Percentiles rank a stretch among this genome's conserved stretches.
Evolutionary conservation across 2,329 filamentous ascomycete species (phyloP).

Genomic region (Kalmusia sp.): DNA sequence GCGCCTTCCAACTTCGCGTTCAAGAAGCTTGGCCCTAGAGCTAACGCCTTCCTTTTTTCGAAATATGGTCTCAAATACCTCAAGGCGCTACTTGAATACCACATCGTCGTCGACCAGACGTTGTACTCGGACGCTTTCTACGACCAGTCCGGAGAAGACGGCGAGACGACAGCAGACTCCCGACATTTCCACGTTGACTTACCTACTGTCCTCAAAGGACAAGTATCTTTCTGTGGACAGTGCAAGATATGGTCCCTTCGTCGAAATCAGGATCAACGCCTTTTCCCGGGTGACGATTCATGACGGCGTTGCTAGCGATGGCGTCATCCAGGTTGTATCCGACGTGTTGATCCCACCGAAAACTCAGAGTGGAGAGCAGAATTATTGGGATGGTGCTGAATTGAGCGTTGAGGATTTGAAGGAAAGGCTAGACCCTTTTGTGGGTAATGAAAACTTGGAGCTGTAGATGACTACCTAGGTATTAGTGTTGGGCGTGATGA

Average conservation of each 20-base stretch:
- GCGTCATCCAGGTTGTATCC: constrained; percentile 80
- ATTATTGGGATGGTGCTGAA: constrained; percentile 55
- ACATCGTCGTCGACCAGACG: constrained; percentile 75
- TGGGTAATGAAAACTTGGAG: constrained; percentile 40
- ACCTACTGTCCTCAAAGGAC: constrained; percentile 72
- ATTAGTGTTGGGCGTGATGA: too few relatives aligned
- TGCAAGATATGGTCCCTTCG: constrained; percentile 69
- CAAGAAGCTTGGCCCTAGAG: constrained; percentile 70
- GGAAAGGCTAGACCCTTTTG: constrained; percentile 52
- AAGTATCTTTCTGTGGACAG: constrained; percentile 76
- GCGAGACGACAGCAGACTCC: constrained; percentile 25
- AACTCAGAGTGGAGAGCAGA: constrained; percentile 47
- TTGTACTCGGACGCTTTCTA: constrained; percentile 87
- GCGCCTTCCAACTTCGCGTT: constrained; percentile 85
- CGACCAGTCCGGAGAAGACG: constrained; percentile 50
- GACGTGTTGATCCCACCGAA: constrained; percentile 79
- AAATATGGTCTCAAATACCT: constrained; percentile 76
- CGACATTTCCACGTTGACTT: constrained; percentile 72
- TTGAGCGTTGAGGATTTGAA: constrained; percentile 68
- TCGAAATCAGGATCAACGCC: constrained; percentile 78
- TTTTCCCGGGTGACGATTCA: constrained; percentile 69
- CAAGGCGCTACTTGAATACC: constrained; percentile 78
- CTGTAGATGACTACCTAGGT: constrained; percentile 35
- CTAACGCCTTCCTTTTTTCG: constrained; percentile 88
- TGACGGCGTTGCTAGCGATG: constrained; percentile 78